Evolutionary conservation across 805 yeast species (phyloP), one percentile per base, ranked within the genome.

Genomic region (Starmera amethionina): DNA sequence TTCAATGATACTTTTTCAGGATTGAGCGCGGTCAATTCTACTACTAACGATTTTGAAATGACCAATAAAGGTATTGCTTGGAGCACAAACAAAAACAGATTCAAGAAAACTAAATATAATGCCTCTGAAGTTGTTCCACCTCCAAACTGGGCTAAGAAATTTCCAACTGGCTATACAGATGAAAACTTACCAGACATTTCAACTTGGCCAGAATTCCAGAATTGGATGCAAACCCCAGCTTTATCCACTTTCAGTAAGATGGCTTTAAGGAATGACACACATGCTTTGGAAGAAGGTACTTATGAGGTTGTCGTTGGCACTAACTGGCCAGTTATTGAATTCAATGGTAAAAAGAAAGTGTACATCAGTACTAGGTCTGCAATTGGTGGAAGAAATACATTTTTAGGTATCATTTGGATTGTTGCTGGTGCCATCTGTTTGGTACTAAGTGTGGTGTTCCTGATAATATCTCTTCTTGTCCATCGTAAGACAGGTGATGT

Each of bases 151-250:
- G 59, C 62, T 36, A 78, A 78, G 54, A 64, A 49, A 61, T 84
- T 55, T 49, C 94, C 94, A 1, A 54, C 82, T 43, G 94, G 94
- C 2, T 84, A 84, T 56, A 82, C 78, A 6, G 73, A 72, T 22
- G 70, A 71, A 0, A 83, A 82, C 54, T 38, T 84, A 37, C 93
- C 93, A 5, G 84, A 83, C 54, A 56, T 84, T 30, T 65, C 78
- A 2, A 59, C 65, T 8, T 78, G 86, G 86, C 75, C 71, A 43
- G 79, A 77, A 44, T 72, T 84, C 45, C 90, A 83, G 52, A 84
- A 83, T 49, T 84, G 94, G 94, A 83, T 84, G 90, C 72, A 86
- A 45, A 79, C 90, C 2, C 79, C 89, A 7, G 93, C 86, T 0
- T 66, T 84, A 44, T 73, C 89, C 14, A 64, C 68, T 16, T 81